phyloP scores from a whole-genome alignment of 768 basidiomycete species.

The Lentinula sp. region DNA sequence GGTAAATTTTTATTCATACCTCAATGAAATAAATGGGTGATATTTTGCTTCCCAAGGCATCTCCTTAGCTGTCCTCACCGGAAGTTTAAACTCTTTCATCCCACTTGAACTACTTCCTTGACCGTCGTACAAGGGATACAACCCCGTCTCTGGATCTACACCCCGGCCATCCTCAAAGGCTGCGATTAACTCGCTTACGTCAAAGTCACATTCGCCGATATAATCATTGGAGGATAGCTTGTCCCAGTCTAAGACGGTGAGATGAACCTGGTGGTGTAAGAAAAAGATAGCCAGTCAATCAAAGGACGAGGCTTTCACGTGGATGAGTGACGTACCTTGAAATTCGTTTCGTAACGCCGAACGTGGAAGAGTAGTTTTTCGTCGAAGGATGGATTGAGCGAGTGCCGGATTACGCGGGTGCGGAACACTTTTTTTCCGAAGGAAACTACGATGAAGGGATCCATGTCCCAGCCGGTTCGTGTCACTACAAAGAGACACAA shows the following conservation, averaged over 20 bases:
- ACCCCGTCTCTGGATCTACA: slow-evolving; percentile 52
- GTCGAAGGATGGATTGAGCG: slow-evolving; percentile 82
- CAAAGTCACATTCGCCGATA: slow-evolving; percentile 73
- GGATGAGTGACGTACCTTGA: slow-evolving; percentile 28
- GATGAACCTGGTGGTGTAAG: slow-evolving; percentile 36
- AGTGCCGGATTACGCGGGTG: slow-evolving; percentile 83
- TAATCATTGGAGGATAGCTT: slow-evolving; percentile 86
- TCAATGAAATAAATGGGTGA: slow-evolving; percentile 62
- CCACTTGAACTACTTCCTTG: slow-evolving; percentile 45
- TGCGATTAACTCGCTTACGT: slow-evolving; percentile 59
- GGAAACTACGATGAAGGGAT: slow-evolving; percentile 92
- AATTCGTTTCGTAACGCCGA: slow-evolving; percentile 75
- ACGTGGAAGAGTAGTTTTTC: slow-evolving; percentile 97
- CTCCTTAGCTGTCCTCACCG: slow-evolving; percentile 55
- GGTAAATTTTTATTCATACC: slow-evolving; percentile 30
- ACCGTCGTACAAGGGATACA: slow-evolving; percentile 44
- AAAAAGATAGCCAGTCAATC: neutral
- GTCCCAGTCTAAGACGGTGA: slow-evolving; percentile 94
- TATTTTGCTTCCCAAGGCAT: slow-evolving; percentile 69
- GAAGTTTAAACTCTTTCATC: slow-evolving; percentile 71
- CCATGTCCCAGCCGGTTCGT: slow-evolving; percentile 91
- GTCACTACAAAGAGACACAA: slow-evolving; percentile 47
- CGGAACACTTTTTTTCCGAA: slow-evolving; percentile 98
- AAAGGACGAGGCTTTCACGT: no score
- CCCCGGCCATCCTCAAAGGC: slow-evolving; percentile 45